Evolutionary conservation across 2,329 filamentous ascomycete species (phyloP), one percentile per base, ranked within the genome.

Genomic region (Penicillium aurantiogriseum): DNA sequence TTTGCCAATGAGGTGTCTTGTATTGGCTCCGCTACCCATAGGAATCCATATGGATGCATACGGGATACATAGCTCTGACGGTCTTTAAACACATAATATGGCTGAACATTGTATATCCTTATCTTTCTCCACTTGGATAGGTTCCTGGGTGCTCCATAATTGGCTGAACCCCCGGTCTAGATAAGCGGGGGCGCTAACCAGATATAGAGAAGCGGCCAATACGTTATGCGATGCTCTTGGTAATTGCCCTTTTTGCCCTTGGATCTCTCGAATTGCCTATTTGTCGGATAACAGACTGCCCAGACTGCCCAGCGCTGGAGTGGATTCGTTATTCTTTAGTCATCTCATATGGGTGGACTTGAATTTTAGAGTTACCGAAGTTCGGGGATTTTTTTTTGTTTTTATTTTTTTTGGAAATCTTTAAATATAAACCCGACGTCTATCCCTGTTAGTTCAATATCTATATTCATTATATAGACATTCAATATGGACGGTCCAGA

Each of bases 401-500:
- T 47, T 27, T 27, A n/a, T n/a, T 33, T 33, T 54, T 10, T 31
- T 36, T 49, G 1, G 10, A 29, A 13, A 9, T 13, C n/a, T 35
- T 38, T 27, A 47, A 47, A 57, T 58, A 51, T 40, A 54, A 43
- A 33, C 15, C 25, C 5, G 11, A 15, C 31, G 5, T n/a, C 23
- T 27, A 9, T 27, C 42, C 42, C 9, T 11, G 23, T 19, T 44
- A 43, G 23, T 43, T 43, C 23, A 27, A n/a, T 31, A 6, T 35
- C n/a, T n/a, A 36, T 3, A 19, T 48, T 25, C 35, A 35, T 23
- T 47, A 36, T 25, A 33, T 44, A 17, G 17, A 33, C 29, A 47
- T 35, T 47, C 59, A 60, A 27, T n/a, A 72, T 75, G 73, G 71
- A 75, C 56, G 71, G 71, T 21, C 71, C 73, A 13, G 78, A 80